phyloP scores from a whole-genome alignment of 2,329 filamentous ascomycete species.

The Immersiporthe knoxdaviesiana region DNA sequence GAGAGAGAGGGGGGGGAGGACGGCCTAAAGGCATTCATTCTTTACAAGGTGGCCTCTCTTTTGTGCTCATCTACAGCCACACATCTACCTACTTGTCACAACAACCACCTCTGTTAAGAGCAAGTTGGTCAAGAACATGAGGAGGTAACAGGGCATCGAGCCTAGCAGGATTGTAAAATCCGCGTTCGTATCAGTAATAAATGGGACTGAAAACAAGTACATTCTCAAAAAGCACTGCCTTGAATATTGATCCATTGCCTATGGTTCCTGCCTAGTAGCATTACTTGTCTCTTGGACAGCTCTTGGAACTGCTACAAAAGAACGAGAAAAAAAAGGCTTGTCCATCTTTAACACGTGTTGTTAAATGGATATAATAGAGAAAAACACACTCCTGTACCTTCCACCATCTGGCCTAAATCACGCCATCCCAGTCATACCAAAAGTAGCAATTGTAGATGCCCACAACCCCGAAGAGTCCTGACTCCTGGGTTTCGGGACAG shows the following conservation, averaged over 20 bases:
- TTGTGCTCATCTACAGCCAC: too few species aligned
- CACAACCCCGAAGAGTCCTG: not conserved
- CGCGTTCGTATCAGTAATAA: too few species aligned
- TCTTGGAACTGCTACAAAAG: slow-evolving; percentile 3
- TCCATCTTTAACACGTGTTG: not conserved
- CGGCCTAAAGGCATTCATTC: too few species aligned
- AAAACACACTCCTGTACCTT: not conserved
- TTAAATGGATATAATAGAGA: not conserved
- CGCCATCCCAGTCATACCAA: not conserved
- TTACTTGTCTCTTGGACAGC: slow-evolving; percentile 1
- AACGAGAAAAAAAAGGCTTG: too few species aligned
- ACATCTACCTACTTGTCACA: too few species aligned
- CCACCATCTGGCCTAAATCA: too few species aligned
- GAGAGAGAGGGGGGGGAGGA: not conserved
- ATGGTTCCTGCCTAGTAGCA: not conserved
- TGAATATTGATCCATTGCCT: not conserved
- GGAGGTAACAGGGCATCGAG: too few species aligned
- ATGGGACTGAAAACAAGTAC: too few species aligned
- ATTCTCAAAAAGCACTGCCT: not conserved
- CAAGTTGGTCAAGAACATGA: too few species aligned
- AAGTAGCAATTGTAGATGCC: not conserved
- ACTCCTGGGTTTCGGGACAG: not conserved
- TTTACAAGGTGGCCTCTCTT: not conserved
- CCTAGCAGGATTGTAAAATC: too few species aligned
- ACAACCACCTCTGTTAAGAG: too few species aligned